Conservation (phyloP, 2,329 filamentous ascomycete species). For the Hortaea werneckii region DNA sequence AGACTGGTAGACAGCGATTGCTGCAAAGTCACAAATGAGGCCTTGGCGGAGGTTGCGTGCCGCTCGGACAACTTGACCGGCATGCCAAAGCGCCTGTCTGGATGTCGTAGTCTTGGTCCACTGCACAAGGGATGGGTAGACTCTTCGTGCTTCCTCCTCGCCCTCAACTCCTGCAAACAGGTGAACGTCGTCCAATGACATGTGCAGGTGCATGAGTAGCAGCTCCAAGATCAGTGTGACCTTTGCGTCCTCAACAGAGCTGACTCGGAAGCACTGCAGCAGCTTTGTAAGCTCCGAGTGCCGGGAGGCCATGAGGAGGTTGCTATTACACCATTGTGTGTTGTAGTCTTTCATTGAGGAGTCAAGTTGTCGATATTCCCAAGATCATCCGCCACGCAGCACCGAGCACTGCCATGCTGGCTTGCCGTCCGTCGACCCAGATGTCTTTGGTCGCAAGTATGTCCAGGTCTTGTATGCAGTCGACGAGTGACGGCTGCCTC, state of each 20-base stretch:
- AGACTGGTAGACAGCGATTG: constrained; percentile 59
- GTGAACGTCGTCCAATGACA: constrained; percentile 55
- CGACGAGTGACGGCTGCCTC: constrained; percentile 42
- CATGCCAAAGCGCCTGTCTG: constrained; percentile 55
- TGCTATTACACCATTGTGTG: constrained; percentile 28
- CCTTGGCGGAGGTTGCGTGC: constrained; percentile 38
- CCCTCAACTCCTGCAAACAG: constrained; percentile 59
- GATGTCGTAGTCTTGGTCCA: constrained; percentile 49
- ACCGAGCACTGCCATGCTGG: constrained; percentile 52
- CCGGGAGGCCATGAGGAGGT: constrained; percentile 39
- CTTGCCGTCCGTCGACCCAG: constrained; percentile 46
- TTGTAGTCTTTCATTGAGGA: constrained; percentile 43
- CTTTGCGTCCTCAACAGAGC: constrained; percentile 25
- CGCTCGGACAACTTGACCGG: constrained; percentile 54
- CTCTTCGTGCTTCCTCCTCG: constrained; percentile 51
- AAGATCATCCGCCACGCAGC: constrained; percentile 56
- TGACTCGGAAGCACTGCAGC: constrained; percentile 42
- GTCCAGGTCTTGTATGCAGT: constrained; percentile 48
- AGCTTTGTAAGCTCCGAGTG: constrained; percentile 54
- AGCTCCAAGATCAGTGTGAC: constrained; percentile 37
- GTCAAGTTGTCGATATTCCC: constrained; percentile 55
- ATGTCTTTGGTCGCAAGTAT: constrained; percentile 40
- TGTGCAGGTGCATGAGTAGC: constrained; percentile 53
- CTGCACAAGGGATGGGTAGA: constrained; percentile 48
- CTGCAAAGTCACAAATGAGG: constrained; percentile 48